phyloP scores from a whole-genome alignment of 2,329 filamentous ascomycete genomes.

The Rutstroemia sp. region DNA sequence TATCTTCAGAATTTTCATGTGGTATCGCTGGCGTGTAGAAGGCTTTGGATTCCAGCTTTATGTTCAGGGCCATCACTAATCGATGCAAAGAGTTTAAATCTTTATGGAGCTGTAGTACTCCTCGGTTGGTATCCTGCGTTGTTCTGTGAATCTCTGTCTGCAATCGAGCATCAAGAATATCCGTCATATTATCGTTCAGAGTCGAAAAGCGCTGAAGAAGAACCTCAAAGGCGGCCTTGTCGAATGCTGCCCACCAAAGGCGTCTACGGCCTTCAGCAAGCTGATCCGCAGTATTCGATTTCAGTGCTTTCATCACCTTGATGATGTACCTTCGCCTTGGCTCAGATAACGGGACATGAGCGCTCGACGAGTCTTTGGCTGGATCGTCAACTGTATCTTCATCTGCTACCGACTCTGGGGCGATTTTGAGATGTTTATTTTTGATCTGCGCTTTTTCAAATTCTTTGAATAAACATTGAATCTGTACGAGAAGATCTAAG shows the following conservation, averaged over 20 bases:
- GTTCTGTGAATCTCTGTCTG: constrained; percentile 41
- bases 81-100: constrained; percentile 39
- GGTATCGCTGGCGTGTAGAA: constrained; percentile 8
- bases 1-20: constrained; percentile 24
- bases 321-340: constrained; percentile 37
- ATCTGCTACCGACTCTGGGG: constrained; percentile 28
- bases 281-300: constrained; percentile 30
- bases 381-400: constrained; percentile 25
- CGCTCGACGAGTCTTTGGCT: constrained; percentile 37
- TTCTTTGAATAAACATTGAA: constrained; percentile 40
- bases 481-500: constrained; percentile 41
- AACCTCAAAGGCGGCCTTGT: constrained; percentile 39
- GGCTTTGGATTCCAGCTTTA: constrained; percentile 33
- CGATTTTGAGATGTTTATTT: constrained; percentile 32
- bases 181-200: constrained; percentile 42
- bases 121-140: constrained; percentile 41
- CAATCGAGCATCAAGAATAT: constrained; percentile 39
- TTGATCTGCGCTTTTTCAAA: constrained; percentile 37
- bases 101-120: constrained; percentile 40
- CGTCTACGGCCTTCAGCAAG: constrained; percentile 23
- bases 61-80: constrained; percentile 38
- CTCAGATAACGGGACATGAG: constrained; percentile 38
- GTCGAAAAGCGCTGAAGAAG: constrained; percentile 37
- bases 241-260: constrained; percentile 39
- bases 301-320: constrained; percentile 36